Evolutionary conservation across 805 yeast genomes (phyloP).

Genomic region (Hanseniaspora thailandica): DNA sequence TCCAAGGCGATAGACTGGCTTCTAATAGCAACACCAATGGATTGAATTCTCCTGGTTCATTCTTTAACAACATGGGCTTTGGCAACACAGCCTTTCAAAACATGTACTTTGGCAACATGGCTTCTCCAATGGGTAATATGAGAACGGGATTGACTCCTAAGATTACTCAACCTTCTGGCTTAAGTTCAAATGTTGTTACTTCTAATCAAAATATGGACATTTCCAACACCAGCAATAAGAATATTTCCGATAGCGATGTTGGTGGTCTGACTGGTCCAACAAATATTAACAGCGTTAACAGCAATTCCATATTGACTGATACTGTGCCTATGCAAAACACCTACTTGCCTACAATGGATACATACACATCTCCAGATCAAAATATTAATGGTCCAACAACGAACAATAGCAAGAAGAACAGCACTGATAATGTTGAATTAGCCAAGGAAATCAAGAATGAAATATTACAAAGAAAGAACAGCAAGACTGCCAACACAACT

Average conservation of each 20-base stretch:
- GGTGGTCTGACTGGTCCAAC: neutral
- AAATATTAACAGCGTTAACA: neutral
- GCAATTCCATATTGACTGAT: conserved; percentile 3
- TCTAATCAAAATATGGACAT: conserved; percentile 19
- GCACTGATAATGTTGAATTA: neutral
- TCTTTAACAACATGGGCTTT: conserved; percentile 15
- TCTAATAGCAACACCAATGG: conserved; percentile 14
- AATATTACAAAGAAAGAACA: neutral
- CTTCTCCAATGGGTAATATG: conserved; percentile 60
- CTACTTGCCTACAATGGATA: neutral
- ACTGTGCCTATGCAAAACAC: neutral
- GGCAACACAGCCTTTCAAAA: neutral
- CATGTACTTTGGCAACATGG: conserved; percentile 43
- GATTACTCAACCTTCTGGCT: conserved; percentile 20
- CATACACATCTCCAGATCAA: neutral
- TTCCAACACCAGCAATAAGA: conserved; percentile 16
- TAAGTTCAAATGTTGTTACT: neutral
- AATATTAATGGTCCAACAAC: neutral
- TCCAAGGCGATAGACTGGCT: conserved; percentile 3
- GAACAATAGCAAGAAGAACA: neutral
- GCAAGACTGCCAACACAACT: neutral
- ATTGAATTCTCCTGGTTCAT: conserved; percentile 19
- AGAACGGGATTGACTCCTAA: conserved; percentile 67
- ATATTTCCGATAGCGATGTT: conserved; percentile 6
- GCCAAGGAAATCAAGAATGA: conserved; percentile 6